Base-by-base conservation (phyloP, 768 basidiomycete species). In the Lentinula lateritia region DNA sequence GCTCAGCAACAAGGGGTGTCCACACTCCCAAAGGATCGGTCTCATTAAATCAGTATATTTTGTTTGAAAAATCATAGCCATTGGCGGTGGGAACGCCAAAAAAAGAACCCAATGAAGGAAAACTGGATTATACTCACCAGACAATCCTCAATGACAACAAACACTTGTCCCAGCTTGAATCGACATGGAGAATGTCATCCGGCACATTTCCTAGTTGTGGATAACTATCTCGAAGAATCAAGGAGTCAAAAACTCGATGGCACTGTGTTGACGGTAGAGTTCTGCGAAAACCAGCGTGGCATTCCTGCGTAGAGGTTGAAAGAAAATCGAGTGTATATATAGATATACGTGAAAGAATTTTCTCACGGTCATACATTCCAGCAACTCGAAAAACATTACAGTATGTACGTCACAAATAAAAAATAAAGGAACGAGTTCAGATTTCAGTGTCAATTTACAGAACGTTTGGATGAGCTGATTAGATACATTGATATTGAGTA, bases 41-140 rank as follows among this genome's bases (percentile, higher is more conserved):
- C 63, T 63, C 63, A 63, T 63, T 63, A 63, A 63, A 63, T 63
- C 63, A 63, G 63, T 63, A 54, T 63, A 20, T 15, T 53, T 63
- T 54, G 36, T 38, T 48, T 50, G 6, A 7, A 39, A 41, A 39
- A 60, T 60, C 59, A 60, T 60, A 16, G 59, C 59, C 36, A 41
- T 39, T 39, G 6, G 28, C 28, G 28, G 3, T 28, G 28, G 28
- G 28, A 28, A 28, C 28, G 28, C 28, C 28, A 23, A 28, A 28
- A 28, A 28, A 28, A 28, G 28, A 28, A 28, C 28, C 3, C 3
- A 28, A 28, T 28, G 28, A 28, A 28, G 28, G 28, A 23, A 28
- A 3, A 28, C 28, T 28, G 28, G 28, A 4, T 28, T 28, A 28
- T 28, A 28, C 28, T 28, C 28, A 28, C 28, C 28, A 3, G 28